These are phyloP conservation scores for Phoma sp. DNA, from an alignment of 2,329 filamentous ascomycete genomes.

Conservation along the genomic window DNA sequence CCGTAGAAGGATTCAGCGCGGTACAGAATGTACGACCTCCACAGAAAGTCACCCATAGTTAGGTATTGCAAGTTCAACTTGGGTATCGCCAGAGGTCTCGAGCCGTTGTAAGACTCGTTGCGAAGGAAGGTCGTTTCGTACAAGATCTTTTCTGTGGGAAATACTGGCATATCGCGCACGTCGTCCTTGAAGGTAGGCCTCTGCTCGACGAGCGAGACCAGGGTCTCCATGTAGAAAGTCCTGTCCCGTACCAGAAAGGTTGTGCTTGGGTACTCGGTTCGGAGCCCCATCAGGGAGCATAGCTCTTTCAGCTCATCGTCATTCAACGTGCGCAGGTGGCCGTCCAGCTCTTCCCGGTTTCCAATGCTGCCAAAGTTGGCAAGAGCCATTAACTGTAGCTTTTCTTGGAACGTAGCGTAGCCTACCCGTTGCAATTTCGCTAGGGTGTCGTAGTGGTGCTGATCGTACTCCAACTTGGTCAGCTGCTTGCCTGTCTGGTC, in stretches of 20 bases:
- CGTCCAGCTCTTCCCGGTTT: constrained; percentile 76
- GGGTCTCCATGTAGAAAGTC: constrained; percentile 70
- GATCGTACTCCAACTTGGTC: constrained; percentile 74
- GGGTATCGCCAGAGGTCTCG: constrained; percentile 84
- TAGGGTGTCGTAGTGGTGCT: constrained; percentile 76
- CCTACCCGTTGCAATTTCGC: constrained; percentile 78
- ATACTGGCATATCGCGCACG: constrained; percentile 71
- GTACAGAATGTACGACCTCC: constrained; percentile 89
- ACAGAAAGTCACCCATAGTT: constrained; percentile 94
- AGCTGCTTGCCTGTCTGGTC: constrained; percentile 85
- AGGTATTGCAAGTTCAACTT: constrained; percentile 97
- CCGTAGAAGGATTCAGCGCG: constrained; percentile 92
- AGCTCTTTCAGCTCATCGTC: constrained; percentile 77
- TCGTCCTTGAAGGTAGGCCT: constrained; percentile 82
- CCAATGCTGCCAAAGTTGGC: constrained; percentile 92
- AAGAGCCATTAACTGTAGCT: constrained; percentile 86
- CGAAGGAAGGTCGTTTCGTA: constrained; percentile 81
- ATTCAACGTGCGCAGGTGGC: constrained; percentile 73
- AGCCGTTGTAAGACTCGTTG: constrained; percentile 87
- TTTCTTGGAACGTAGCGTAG: constrained; percentile 83
- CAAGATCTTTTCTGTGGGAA: constrained; percentile 83
- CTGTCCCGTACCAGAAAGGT: constrained; percentile 69
- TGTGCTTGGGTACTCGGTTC: constrained; percentile 80
- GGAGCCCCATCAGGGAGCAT: constrained; percentile 74
- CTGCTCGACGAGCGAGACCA: constrained; percentile 77